Evolutionary conservation across 2,329 filamentous ascomycete genomes (phyloP), one percentile per base, ranked within the genome.

Genomic region (Alternaria triticimaculans): DNA sequence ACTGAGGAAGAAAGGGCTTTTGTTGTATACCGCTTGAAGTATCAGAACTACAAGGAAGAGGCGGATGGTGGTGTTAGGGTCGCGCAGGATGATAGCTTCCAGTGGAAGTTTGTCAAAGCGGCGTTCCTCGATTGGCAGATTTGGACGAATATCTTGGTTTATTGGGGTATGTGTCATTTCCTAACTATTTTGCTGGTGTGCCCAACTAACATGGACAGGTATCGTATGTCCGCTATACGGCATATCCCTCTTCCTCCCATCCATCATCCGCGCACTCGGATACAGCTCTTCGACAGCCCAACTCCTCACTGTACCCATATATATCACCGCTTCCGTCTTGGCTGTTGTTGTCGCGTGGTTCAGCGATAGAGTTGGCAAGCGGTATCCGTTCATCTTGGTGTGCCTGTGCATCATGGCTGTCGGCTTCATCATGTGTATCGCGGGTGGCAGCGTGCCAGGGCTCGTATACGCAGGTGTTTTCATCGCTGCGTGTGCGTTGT

Each of bases 21-120:
- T 63, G 86, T 93, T 49, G 85, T 88, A 6, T 84, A 85, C 20
- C 86, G 91, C 2, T 33, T 58, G 21, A 87, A 88, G 10, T 78
- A 71, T 25, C 76, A 78, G 33, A 72, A 72, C 3, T 82, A 79
- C 74, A 83, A 82, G 68, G 57, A 72, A 8, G 63, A 78, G 80
- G 84, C 84, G 0, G 86, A 87, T 6, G 84, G 85, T 1, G 89
- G 92, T 63, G 87, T 86, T 61, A 89, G 92, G 68, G 89, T 90
- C 0, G 91, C 88, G 0, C 86, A 89, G 8, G 83, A 89, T 54
- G 92, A 94, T 69, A 77, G 81, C 0, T 94, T 94, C 72, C 86
- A 83, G 15, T 94, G 91, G 92, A 80, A 73, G 1, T 75, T 74
- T 62, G 80, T 83, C 33, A 80, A 86, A 46, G 74, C 75, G 33